These are phyloP conservation scores for Solanum chilense DNA, from an alignment of 257 asterid species.

Conservation along the genomic window DNA sequence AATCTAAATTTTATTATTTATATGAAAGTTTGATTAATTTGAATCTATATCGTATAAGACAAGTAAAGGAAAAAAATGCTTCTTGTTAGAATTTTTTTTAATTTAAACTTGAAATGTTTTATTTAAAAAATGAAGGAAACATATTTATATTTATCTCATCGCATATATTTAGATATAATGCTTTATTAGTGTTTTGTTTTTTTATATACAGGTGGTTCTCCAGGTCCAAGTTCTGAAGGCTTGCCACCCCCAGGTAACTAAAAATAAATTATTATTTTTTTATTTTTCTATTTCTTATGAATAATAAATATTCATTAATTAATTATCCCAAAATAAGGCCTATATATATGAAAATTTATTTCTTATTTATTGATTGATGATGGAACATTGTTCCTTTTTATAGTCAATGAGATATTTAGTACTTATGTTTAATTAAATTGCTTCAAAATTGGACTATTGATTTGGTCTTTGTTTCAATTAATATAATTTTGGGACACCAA, in stretches of 20 bases:
- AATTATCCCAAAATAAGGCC: neutral
- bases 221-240: neutral
- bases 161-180: rapidly evolving
- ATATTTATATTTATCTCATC: neutral
- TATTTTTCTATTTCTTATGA: neutral
- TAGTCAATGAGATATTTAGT: neutral
- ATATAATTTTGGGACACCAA: neutral
- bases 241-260: neutral
- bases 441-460: neutral
- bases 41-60: rapidly evolving
- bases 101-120: no score
- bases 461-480: neutral
- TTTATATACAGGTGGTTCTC: neutral
- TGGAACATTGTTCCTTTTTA: neutral
- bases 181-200: neutral
- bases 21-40: neutral
- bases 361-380: neutral
- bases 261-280: neutral
- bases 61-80: no score
- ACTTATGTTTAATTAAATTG: neutral
- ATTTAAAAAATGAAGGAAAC: neutral
- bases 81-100: no score
- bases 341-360: neutral
- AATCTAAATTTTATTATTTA: rapidly evolving
- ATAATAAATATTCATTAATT: neutral